A percentile compares a stretch with the other conserved stretches of the same genome.
phyloP scores from a whole-genome alignment of 805 yeast genomes.

The Myxozyma sirexii region DNA sequence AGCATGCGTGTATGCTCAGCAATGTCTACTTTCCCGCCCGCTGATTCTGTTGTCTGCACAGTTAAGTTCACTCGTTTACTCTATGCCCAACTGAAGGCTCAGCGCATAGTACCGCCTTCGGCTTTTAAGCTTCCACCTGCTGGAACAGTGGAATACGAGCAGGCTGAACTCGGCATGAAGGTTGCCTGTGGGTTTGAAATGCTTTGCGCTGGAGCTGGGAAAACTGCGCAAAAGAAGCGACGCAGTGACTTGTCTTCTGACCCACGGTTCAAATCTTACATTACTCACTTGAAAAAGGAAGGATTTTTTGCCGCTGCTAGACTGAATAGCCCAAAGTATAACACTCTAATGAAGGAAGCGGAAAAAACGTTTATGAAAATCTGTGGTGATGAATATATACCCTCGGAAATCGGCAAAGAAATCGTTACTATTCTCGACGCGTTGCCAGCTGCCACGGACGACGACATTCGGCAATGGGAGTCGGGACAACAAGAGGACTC shows the following conservation, averaged over 20 bases:
- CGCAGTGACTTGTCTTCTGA: constrained; percentile 15
- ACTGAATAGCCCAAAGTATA: constrained; percentile 23
- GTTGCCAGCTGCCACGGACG: constrained; percentile 16
- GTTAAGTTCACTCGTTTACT: constrained; percentile 32
- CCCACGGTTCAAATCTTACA: constrained; percentile 18
- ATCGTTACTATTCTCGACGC: constrained; percentile 4
- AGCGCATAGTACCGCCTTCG: constrained; percentile 25
- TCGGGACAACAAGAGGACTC: constrained; percentile 25
- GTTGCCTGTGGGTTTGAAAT: constrained; percentile 37
- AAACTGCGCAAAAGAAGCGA: constrained; percentile 7
- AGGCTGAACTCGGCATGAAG: constrained; percentile 36
- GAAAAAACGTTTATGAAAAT: constrained; percentile 18
- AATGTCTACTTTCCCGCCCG: constrained; percentile 33
- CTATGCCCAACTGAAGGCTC: constrained; percentile 37
- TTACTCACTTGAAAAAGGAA: constrained; percentile 16
- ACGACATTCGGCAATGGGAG: constrained; percentile 33
- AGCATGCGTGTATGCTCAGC: constrained; percentile 23
- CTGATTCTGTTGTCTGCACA: constrained; percentile 33
- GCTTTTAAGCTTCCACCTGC: constrained; percentile 23
- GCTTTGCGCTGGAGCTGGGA: constrained; percentile 28
- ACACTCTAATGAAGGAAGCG: constrained; percentile 24
- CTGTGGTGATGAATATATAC: constrained; percentile 14
- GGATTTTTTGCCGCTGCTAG: constrained; percentile 32
- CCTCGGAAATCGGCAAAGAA: constrained; percentile 14
- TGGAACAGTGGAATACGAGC: constrained; percentile 8